Conservation (phyloP, 805 yeast species). For the Starmerella bacillaris region DNA sequence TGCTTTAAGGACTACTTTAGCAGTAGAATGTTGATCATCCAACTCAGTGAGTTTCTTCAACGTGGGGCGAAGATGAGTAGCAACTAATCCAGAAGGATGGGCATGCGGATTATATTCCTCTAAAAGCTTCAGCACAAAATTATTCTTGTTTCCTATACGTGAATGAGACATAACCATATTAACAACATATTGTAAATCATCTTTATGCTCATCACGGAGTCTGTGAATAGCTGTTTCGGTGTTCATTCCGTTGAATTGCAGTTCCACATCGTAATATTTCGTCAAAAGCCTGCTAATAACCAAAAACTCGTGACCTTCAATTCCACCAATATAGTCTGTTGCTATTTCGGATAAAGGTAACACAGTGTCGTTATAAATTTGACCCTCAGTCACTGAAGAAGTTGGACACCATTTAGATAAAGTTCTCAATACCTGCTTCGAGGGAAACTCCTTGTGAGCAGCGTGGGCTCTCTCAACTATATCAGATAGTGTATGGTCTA, state of each 20-base stretch:
- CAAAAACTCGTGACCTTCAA: slow-evolving; percentile 64
- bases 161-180: slow-evolving; percentile 69
- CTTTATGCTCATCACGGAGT: slow-evolving; percentile 74
- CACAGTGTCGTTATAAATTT: slow-evolving; percentile 37
- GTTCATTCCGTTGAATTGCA: slow-evolving; percentile 38
- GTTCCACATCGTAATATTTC: slow-evolving; percentile 63
- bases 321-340: slow-evolving; percentile 50
- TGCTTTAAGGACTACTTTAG: slow-evolving; percentile 87
- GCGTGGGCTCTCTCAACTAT: slow-evolving; percentile 46
- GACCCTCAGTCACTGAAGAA: slow-evolving; percentile 28
- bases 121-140: slow-evolving; percentile 68
- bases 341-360: slow-evolving; percentile 64
- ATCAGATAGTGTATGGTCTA: slow-evolving; percentile 48
- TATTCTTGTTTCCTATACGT: slow-evolving; percentile 83
- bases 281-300: slow-evolving; percentile 53
- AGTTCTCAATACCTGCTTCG: slow-evolving; percentile 59
- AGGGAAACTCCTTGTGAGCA: slow-evolving; percentile 78
- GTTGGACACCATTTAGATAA: slow-evolving; percentile 48
- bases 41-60: slow-evolving; percentile 69
- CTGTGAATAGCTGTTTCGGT: slow-evolving; percentile 67
- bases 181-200: slow-evolving; percentile 57
- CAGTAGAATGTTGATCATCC: slow-evolving; percentile 65
- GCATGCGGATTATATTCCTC: slow-evolving; percentile 64
- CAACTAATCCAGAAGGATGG: slow-evolving; percentile 52
- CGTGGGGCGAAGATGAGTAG: slow-evolving; percentile 47